Conservation (phyloP, 768 basidiomycete genomes). For the Russula earlei region DNA sequence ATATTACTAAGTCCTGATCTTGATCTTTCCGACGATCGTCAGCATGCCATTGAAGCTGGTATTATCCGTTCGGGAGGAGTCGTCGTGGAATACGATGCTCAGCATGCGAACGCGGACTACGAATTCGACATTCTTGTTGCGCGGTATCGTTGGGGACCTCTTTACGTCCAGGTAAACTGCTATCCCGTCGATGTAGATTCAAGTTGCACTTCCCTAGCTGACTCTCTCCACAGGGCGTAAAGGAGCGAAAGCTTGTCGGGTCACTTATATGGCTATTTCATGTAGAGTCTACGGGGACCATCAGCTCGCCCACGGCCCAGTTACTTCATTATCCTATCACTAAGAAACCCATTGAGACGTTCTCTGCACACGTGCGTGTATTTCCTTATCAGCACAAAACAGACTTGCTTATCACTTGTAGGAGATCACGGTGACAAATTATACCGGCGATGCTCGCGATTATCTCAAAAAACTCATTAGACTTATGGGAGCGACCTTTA, state of each 20-base stretch:
- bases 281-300: constrained; percentile 51
- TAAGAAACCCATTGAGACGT: constrained; percentile 45
- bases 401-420: constrained; percentile 23
- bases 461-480: constrained; percentile 79
- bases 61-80: constrained; percentile 55
- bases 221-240: constrained; percentile 43
- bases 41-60: constrained; percentile 46
- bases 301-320: constrained; percentile 60
- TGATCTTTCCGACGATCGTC: constrained; percentile 39
- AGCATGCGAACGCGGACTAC: constrained; percentile 35
- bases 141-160: constrained; percentile 53
- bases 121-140: constrained; percentile 71
- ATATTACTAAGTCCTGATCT: constrained; percentile 57
- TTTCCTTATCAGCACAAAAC: background rate
- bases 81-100: constrained; percentile 28
- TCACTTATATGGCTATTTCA: constrained; percentile 80
- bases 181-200: background rate
- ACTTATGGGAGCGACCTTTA: constrained; percentile 70
- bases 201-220: background rate
- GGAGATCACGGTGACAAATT: constrained; percentile 83
- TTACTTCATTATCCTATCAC: constrained; percentile 83
- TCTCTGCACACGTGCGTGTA: constrained; percentile 48
- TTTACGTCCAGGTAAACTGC: constrained; percentile 51
- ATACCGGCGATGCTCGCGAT: constrained; percentile 77
- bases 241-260: constrained; percentile 52